These are phyloP conservation scores for Solanum virginianum DNA, from an alignment of 257 asterid species.

Conservation along the genomic window DNA sequence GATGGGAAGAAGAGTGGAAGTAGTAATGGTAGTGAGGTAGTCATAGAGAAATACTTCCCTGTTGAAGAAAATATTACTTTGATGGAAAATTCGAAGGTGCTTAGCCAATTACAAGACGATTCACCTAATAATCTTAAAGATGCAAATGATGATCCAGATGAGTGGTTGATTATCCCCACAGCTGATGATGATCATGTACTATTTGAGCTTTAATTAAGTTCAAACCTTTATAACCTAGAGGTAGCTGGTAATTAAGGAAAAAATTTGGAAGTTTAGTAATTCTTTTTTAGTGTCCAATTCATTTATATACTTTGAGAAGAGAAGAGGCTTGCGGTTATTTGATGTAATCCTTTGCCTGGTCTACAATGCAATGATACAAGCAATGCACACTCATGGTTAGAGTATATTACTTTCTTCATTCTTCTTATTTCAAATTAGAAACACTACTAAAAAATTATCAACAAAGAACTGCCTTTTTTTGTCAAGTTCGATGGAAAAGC, in stretches of 20 bases:
- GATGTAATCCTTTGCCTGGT: neutral
- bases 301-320: neutral
- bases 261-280: neutral
- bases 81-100: neutral
- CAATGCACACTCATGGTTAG: neutral
- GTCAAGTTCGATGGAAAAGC: too few species aligned
- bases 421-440: too few species aligned
- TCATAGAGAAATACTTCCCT: neutral
- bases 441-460: too few species aligned
- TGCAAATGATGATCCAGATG: conserved; percentile 1
- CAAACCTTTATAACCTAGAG: neutral
- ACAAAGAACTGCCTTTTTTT: too few species aligned
- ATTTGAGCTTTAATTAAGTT: neutral
- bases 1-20: conserved; percentile 3
- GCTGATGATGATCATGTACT: conserved; percentile 1
- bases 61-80: neutral
- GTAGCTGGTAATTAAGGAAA: too few species aligned
- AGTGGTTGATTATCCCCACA: conserved; percentile 14
- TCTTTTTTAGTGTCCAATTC: neutral
- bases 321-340: neutral
- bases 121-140: neutral
- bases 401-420: too few species aligned
- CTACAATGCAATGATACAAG: neutral
- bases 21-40: neutral
- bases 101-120: neutral